Evolutionary conservation across 139 green algal genomes (phyloP).

Genomic region (Coelastrella sp.): DNA sequence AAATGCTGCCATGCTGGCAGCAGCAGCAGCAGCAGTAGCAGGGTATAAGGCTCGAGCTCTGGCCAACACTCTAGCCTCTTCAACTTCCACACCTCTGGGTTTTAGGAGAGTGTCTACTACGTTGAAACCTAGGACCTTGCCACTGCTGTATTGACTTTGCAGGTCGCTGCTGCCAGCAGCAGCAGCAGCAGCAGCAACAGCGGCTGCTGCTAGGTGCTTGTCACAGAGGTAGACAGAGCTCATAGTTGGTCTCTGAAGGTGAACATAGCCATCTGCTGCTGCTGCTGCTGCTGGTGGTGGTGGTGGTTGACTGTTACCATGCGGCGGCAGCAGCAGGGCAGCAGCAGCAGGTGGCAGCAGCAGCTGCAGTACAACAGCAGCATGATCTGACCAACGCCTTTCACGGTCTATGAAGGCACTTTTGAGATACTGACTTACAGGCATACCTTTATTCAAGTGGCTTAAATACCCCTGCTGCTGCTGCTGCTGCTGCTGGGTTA

Average conservation of each 20-base stretch:
- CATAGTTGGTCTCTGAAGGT: background rate
- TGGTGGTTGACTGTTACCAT: background rate
- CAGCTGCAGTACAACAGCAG: background rate
- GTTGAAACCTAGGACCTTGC: background rate
- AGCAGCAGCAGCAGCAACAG: background rate
- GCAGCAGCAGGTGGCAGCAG: background rate
- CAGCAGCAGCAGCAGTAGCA: background rate
- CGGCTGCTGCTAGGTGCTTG: background rate
- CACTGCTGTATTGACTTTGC: background rate
- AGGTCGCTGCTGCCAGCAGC: background rate
- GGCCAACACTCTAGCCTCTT: background rate
- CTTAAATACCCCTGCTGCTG: background rate
- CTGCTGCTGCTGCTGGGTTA: conserved; percentile 14
- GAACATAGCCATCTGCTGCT: background rate
- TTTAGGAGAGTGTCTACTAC: background rate
- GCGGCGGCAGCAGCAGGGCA: conserved; percentile 12
- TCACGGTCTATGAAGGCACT: background rate
- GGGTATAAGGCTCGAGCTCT: background rate
- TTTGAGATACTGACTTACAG: background rate
- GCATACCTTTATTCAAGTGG: background rate
- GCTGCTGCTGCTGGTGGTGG: background rate
- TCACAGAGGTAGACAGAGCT: background rate
- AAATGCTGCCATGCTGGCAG: background rate
- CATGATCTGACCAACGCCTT: background rate
- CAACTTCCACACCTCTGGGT: background rate